Conservation (phyloP, 768 basidiomycete species). For the Podaxis sp. region DNA sequence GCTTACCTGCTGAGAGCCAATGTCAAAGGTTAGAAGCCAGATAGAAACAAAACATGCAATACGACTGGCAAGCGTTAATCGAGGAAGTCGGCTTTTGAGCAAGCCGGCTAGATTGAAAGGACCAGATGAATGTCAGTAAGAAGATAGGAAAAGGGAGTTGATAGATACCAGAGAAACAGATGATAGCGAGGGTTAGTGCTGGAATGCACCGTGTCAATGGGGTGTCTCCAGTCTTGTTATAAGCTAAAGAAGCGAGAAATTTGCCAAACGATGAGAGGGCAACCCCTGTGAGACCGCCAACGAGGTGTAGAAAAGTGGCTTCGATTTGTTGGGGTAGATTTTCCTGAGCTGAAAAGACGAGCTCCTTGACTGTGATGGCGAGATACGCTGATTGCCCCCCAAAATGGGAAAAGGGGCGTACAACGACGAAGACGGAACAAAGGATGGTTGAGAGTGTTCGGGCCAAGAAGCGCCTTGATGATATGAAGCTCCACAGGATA, state of each 20-base stretch:
- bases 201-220: slow-evolving; percentile 33
- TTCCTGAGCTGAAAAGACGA: slow-evolving; percentile 47
- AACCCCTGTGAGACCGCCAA: slow-evolving; percentile 41
- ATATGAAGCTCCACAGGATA: slow-evolving; percentile 6
- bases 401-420: slow-evolving; percentile 37
- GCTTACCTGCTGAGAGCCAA: slow-evolving; percentile 33
- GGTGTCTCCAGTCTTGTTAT: slow-evolving; percentile 21
- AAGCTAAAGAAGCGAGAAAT: slow-evolving; percentile 20
- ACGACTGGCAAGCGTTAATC: slow-evolving; percentile 42
- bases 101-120: slow-evolving; percentile 20
- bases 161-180: slow-evolving; percentile 37
- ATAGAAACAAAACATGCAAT: slow-evolving; percentile 49
- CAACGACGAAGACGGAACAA: slow-evolving; percentile 37
- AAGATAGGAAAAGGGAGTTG: background rate
- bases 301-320: slow-evolving; percentile 40
- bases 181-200: slow-evolving; percentile 38
- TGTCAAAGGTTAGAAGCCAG: slow-evolving; percentile 41
- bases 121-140: background rate
- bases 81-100: slow-evolving; percentile 44
- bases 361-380: slow-evolving; percentile 40
- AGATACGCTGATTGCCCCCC: slow-evolving; percentile 42
- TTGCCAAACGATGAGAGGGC: slow-evolving; percentile 26
- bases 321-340: slow-evolving; percentile 50
- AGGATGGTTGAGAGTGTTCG: slow-evolving; percentile 44
- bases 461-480: slow-evolving; percentile 34